Conservation (phyloP, 2,329 filamentous ascomycete genomes). For the Fusarium verticillioides region DNA sequence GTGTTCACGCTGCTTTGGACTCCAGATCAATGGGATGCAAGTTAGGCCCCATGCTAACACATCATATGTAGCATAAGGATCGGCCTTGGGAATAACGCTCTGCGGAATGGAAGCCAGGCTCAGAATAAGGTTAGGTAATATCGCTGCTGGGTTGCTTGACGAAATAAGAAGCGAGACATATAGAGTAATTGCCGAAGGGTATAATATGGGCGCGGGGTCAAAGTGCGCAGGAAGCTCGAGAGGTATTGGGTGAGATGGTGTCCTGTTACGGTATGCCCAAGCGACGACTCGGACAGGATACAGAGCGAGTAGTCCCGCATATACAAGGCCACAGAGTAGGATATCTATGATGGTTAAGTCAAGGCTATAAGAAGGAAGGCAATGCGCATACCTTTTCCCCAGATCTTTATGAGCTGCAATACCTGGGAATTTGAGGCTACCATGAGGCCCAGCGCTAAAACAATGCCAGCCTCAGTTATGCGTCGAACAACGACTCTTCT, state of each 20-base stretch:
- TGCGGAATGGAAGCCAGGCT: constrained; percentile 81
- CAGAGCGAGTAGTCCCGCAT: constrained; percentile 55
- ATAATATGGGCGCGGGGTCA: constrained; percentile 91
- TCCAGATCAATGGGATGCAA: constrained; percentile 69
- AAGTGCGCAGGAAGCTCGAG: constrained; percentile 77
- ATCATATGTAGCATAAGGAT: constrained; percentile 67
- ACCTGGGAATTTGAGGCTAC: constrained; percentile 60
- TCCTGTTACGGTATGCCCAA: constrained; percentile 58
- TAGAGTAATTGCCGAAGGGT: constrained; percentile 80
- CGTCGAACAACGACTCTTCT: constrained; percentile 65
- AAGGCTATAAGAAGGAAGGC: background rate
- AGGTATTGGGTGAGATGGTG: constrained; percentile 52
- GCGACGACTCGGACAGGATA: constrained; percentile 71
- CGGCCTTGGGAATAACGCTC: constrained; percentile 74
- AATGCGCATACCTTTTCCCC: constrained; percentile 59
- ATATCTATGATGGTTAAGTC: constrained; percentile 54
- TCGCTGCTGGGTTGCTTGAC: constrained; percentile 65
- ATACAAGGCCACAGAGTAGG: constrained; percentile 50
- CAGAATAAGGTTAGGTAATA: constrained; percentile 86
- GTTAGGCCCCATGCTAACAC: constrained; percentile 83
- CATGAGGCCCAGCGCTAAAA: constrained; percentile 61
- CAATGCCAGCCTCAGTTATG: constrained; percentile 62
- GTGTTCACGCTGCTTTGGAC: constrained; percentile 26
- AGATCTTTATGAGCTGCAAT: constrained; percentile 56
- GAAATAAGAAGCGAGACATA: constrained; percentile 81